Evolutionary conservation across 495 filamentous ascomycete genomes (phyloP).

Genomic region (Penicillium silybi): DNA sequence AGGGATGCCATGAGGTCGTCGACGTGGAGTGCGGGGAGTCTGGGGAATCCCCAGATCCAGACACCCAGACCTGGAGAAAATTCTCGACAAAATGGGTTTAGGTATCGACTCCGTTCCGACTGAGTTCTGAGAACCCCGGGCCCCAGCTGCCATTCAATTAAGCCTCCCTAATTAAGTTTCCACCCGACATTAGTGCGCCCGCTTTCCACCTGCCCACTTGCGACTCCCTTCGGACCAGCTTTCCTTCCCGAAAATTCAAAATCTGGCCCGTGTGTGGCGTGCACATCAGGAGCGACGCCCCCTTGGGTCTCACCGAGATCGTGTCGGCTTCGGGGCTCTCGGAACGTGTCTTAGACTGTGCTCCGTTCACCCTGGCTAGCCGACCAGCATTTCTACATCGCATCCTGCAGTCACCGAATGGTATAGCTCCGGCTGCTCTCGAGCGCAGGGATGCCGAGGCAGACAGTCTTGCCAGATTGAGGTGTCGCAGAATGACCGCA

Average conservation of each 20-base stretch:
- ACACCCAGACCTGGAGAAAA: background rate
- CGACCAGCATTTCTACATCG: background rate
- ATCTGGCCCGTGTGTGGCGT: background rate
- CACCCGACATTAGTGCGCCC: background rate
- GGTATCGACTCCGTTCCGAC: too few species aligned
- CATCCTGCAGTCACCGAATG: background rate
- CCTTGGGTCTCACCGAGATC: background rate
- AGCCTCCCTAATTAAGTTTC: background rate
- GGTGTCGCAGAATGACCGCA: background rate
- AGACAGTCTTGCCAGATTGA: too few species aligned
- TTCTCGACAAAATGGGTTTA: too few species aligned
- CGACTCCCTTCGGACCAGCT: constrained; percentile 1
- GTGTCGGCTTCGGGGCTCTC: background rate
- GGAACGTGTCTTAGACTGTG: background rate
- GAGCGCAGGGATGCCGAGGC: background rate
- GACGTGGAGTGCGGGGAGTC: background rate
- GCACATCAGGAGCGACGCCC: background rate
- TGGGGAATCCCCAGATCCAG: background rate
- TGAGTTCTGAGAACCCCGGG: background rate
- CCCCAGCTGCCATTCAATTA: constrained; percentile 9
- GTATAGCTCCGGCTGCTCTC: background rate
- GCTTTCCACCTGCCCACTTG: background rate
- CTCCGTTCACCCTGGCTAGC: background rate
- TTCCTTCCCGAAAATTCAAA: constrained; percentile 1
- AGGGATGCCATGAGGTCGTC: background rate